Evolutionary conservation across 352 stramenopile species (phyloP), one percentile per base, ranked within the genome.

Genomic region (Globisporangium splendens): DNA sequence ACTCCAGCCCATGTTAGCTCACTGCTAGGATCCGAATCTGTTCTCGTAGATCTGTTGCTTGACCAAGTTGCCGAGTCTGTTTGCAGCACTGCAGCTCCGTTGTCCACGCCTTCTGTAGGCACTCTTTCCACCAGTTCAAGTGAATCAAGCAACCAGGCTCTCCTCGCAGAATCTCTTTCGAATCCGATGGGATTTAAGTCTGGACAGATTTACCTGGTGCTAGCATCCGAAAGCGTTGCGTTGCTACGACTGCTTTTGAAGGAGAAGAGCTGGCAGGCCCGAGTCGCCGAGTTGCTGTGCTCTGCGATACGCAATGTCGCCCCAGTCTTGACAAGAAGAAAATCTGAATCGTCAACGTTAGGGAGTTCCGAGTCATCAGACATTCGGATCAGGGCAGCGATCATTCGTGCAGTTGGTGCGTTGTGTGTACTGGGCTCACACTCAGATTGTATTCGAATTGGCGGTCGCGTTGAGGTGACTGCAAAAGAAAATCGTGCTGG

Each of bases 61-160:
- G 83, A 96, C 66, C 86, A 93, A 77, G 85, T 96, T 13, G 83
- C 86, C 7, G 86, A 96, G 42, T 93, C 86, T 0, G 77, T 96
- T 17, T 93, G 82, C 57, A 92, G 82, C 42, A 91, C 82, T 11
- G 77, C 78, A 18, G 76, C 84, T 43, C 79, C 84, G 11, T 70
- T 91, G 64, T 59, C 77, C 18, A 79, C 73, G 8, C 75, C 86
- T 35, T 62, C 73, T n/a, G 62, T 86, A 8, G 84, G 71, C 48
- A 68, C 81, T 15, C 63, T 72, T 15, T 60, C 68, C 18, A 78
- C 54, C 31, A 69, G 50, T 20, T 39, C 51, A 33, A 41, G 60
- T 2, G 72, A 76, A 33, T 50, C 61, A 49, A 68, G 61, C 10
- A 64, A 42, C 12, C 54, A 63, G 0, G 62, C 73, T 17, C 55